Evolutionary conservation across 148 eudicot genomes (phyloP), one percentile per base, ranked within the genome.

Genomic region (Silene conica): DNA sequence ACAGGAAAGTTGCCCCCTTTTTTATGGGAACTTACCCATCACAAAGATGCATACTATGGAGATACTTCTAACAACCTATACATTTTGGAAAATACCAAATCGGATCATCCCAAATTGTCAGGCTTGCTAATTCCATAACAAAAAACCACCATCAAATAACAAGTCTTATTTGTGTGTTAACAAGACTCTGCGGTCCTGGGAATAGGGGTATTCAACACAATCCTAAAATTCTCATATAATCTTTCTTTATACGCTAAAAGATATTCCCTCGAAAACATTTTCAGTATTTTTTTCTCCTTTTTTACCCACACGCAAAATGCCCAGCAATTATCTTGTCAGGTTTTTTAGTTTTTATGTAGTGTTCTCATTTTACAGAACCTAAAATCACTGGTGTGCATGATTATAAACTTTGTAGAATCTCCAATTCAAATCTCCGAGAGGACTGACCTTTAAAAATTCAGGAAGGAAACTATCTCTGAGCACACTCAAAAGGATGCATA

Each of bases 401-500:
- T 38, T 8, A 38, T 38, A 38, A 38, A 38, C 8, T 38, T 7
- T 6, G 43, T 38, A 15, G 20, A 26, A 15, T 8, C 34, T 18
- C 3, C 1, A 45, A 56, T 28, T 15, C 18, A 64, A 8, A 55
- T 12, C n/a, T 22, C 57, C 45, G 22, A 70, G 38, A 67, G 18
- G 66, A 60, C 74, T 68, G 45, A 66, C 74, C 74, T 63, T 67
- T 21, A 60, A 76, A 76, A 16, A 11, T 48, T 25, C 14, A 18
- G 48, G 46, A 67, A 65, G 71, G 46, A 54, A 45, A 75, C 85
- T 79, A 95, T 86, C 90, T 95, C 82, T 95, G 99, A 79, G 93
- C 82, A 79, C 97, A 95, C 83, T 95, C 94, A 78, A 95, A 92
- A 67, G 94, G 93, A 83, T 88, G 94, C 72, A 90, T 64, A 11